These are phyloP conservation scores for Blastocystis sp. DNA, from an alignment of 352 stramenopile genomes.

Conservation along the genomic window DNA sequence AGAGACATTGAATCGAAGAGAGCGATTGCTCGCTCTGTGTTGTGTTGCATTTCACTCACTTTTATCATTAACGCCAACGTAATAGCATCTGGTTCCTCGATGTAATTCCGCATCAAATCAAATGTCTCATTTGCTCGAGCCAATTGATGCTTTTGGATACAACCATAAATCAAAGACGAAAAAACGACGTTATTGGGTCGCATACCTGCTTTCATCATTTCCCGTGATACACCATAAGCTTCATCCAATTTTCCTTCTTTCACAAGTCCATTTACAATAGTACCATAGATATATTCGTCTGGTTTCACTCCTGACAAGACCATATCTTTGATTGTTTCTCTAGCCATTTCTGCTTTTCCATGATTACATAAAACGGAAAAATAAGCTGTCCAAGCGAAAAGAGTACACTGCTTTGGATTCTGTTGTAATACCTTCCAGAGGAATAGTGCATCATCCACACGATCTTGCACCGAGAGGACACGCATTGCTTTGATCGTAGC, in stretches of 20 bases:
- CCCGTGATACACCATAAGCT: neutral
- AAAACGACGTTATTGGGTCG: constrained; percentile 52
- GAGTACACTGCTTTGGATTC: constrained; percentile 33
- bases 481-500: constrained; percentile 54
- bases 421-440: constrained; percentile 10
- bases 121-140: constrained; percentile 34
- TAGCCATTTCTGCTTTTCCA: neutral
- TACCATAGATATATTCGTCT: constrained; percentile 18
- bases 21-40: constrained; percentile 27
- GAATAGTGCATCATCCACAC: constrained; percentile 22
- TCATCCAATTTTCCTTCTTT: constrained; percentile 1
- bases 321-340: constrained; percentile 42
- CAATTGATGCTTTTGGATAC: constrained; percentile 46
- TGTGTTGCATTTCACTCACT: constrained; percentile 33
- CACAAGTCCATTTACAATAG: constrained; percentile 7
- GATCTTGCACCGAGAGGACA: constrained; percentile 30
- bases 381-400: constrained; percentile 53
- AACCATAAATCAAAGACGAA: constrained; percentile 44
- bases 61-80: constrained; percentile 59
- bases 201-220: constrained; percentile 37
- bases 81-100: constrained; percentile 61
- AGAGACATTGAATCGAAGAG: constrained; percentile 46
- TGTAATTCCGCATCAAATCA: constrained; percentile 63
- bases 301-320: constrained; percentile 28
- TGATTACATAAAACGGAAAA: neutral